Conservation (phyloP, 345 rosid species). For the Stellera chamaejasme region DNA sequence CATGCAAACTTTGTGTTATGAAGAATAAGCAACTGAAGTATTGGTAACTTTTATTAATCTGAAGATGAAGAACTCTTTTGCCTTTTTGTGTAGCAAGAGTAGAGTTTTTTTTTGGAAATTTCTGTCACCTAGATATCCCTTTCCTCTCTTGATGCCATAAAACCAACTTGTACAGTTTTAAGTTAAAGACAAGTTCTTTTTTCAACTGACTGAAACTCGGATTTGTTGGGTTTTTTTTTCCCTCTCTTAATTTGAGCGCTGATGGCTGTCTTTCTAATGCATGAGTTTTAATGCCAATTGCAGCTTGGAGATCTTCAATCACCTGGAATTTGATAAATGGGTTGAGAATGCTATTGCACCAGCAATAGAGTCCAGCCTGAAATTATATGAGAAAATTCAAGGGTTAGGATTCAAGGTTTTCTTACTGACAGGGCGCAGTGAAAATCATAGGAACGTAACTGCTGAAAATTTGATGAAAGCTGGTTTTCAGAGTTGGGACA, state of each 20-base stretch:
- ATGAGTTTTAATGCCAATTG: constrained; percentile 19
- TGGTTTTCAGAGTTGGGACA: constrained; percentile 75
- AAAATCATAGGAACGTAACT: constrained; percentile 51
- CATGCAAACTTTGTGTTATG: no score
- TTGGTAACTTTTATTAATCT: no score
- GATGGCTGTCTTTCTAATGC: constrained; percentile 5
- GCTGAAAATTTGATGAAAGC: constrained; percentile 58
- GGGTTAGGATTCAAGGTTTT: constrained; percentile 71
- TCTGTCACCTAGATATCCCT: background rate
- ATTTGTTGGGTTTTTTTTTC: background rate
- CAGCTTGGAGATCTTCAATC: constrained; percentile 66
- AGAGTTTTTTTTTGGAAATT: background rate
- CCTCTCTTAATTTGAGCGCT: background rate
- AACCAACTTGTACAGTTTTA: background rate
- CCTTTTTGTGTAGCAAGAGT: background rate
- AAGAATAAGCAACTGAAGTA: no score
- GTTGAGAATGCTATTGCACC: constrained; percentile 70
- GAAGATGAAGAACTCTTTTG: no score
- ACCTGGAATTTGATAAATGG: constrained; percentile 67
- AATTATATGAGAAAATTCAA: constrained; percentile 54
- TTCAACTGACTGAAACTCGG: background rate
- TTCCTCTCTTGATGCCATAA: no score
- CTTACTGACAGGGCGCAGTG: constrained; percentile 77
- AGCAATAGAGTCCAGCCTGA: constrained; percentile 61
- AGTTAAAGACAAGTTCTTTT: background rate